Conservation (phyloP, 192 early-diverging fungal species). For the Phycomyces nitens region DNA sequence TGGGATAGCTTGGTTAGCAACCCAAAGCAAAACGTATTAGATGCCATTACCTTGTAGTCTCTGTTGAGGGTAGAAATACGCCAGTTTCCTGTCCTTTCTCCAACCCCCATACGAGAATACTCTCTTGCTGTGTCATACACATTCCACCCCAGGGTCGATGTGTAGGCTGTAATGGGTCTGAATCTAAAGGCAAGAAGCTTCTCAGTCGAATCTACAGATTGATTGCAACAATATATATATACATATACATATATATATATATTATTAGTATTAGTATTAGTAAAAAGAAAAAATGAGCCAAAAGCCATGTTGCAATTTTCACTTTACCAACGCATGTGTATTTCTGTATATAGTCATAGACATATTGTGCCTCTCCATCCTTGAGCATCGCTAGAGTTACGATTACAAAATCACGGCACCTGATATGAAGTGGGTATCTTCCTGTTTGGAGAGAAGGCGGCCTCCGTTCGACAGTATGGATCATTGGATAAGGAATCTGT, state of each 20-base stretch:
- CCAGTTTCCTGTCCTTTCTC: conserved; percentile 63
- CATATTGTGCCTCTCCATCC: conserved; percentile 68
- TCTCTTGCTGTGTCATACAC: conserved; percentile 75
- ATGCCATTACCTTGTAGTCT: conserved; percentile 69
- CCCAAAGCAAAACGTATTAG: too few species aligned
- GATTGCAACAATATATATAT: neutral
- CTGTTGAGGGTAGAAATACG: conserved; percentile 73
- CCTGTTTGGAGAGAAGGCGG: conserved; percentile 41
- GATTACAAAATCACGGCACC: conserved; percentile 81
- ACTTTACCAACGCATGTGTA: conserved; percentile 73
- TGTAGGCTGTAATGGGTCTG: conserved; percentile 42
- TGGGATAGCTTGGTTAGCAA: conserved; percentile 10
- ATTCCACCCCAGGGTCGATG: conserved; percentile 56
- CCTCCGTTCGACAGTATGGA: conserved; percentile 77
- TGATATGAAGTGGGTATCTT: conserved; percentile 54
- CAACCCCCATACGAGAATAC: conserved; percentile 84
- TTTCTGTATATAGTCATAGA: conserved; percentile 75
- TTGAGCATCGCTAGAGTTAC: conserved; percentile 63
- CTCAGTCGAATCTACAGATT: conserved; percentile 55
- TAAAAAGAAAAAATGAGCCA: too few species aligned
- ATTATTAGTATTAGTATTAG: too few species aligned
- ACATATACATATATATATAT: too few species aligned
- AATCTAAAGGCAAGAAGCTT: conserved; percentile 80
- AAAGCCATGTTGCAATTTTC: too few species aligned
- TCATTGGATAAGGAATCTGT: conserved; percentile 79